Conservation (phyloP, 768 basidiomycete species). For the Lyophyllum decastes region DNA sequence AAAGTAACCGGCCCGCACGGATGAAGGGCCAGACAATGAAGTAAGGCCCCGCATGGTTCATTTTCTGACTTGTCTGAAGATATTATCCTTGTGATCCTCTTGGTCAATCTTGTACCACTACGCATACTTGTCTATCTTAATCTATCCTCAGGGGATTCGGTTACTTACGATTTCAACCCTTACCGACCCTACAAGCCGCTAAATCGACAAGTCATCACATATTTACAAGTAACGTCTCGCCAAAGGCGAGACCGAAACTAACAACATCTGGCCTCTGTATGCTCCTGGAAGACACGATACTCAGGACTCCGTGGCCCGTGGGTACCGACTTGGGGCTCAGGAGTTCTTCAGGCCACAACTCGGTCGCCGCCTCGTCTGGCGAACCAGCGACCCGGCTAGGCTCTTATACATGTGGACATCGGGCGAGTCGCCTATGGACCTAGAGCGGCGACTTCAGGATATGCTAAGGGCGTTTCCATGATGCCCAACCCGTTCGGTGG, state of each 20-base stretch:
- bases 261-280: not conserved
- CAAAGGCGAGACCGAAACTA: not conserved
- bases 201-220: not conserved
- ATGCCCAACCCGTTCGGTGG: not conserved
- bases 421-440: not conserved
- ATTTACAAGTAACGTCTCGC: not conserved
- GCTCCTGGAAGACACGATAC: not conserved
- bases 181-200: not conserved
- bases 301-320: not conserved
- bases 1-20: not conserved
- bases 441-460: not conserved
- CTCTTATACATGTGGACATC: not conserved
- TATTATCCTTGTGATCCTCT: not conserved
- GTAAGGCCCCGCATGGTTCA: too few relatives aligned
- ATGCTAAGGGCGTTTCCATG: not conserved
- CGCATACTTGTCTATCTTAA: not conserved
- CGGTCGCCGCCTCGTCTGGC: not conserved
- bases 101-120: not conserved
- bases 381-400: too few relatives aligned
- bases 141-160: not conserved
- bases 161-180: not conserved
- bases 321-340: slow-evolving; percentile 1
- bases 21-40: not conserved
- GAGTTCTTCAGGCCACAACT: slow-evolving; percentile 6
- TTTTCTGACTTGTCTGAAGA: too few relatives aligned